Conservation (phyloP, 2,329 filamentous ascomycete species). For the Thermomyces lanuginosus region DNA sequence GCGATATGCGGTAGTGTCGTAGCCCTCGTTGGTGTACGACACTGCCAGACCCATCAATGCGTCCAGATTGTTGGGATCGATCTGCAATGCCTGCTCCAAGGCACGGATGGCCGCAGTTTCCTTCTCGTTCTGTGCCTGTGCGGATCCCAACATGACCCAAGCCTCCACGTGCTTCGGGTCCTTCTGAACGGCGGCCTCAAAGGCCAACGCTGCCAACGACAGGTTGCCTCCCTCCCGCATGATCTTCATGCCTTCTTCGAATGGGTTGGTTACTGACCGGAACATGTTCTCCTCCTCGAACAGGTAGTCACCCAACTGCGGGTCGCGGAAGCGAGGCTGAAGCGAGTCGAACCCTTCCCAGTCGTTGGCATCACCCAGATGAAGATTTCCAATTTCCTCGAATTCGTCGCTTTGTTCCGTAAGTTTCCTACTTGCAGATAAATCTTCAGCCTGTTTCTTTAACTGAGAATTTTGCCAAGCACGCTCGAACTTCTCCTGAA, state of each 20-base stretch:
- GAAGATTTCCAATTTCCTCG: conserved; percentile 30
- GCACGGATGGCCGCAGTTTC: conserved; percentile 90
- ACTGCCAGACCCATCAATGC: conserved; percentile 92
- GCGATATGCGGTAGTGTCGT: conserved; percentile 90
- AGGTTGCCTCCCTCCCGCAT: conserved; percentile 89
- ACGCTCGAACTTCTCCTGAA: conserved; percentile 77
- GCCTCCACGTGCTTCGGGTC: conserved; percentile 75
- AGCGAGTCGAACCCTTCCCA: conserved; percentile 62
- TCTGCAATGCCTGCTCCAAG: conserved; percentile 73
- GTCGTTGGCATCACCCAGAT: conserved; percentile 59
- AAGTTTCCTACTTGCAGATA: conserved; percentile 36
- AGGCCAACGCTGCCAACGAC: conserved; percentile 80
- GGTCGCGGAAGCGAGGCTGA: conserved; percentile 55
- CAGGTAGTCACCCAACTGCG: conserved; percentile 72
- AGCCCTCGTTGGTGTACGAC: conserved; percentile 96
- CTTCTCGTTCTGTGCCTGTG: conserved; percentile 97
- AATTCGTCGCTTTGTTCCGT: conserved; percentile 46
- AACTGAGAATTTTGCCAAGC: conserved; percentile 40
- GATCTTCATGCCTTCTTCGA: conserved; percentile 82
- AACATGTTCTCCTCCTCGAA: conserved; percentile 94
- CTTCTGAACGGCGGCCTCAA: conserved; percentile 88
- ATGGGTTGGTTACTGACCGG: conserved; percentile 63
- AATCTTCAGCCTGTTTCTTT: conserved; percentile 33
- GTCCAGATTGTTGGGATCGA: conserved; percentile 71
- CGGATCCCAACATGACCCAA: conserved; percentile 80